These are phyloP conservation scores for Exserohilum turcica DNA, from an alignment of 2,329 filamentous ascomycete species.

Conservation along the genomic window DNA sequence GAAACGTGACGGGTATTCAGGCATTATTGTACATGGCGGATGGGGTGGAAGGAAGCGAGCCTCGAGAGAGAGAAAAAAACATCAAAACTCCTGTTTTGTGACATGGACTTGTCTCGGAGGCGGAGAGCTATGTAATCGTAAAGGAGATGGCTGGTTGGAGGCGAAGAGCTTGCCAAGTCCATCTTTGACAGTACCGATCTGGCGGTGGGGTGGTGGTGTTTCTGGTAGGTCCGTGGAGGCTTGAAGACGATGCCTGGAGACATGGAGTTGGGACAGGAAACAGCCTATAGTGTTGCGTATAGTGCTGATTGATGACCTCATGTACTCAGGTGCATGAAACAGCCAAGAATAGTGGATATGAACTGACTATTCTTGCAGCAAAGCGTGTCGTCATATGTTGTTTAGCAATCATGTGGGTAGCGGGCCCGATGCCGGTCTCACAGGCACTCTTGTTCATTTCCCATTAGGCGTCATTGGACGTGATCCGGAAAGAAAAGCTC, in stretches of 20 bases:
- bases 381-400: neutral
- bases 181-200: neutral
- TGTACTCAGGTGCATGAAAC: neutral
- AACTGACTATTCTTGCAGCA: neutral
- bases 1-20: too few relatives aligned
- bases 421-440: neutral
- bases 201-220: neutral
- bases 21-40: too few relatives aligned
- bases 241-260: neutral
- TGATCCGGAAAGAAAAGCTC: constrained; percentile 5
- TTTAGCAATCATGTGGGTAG: neutral
- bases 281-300: neutral
- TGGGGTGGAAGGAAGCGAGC: too few relatives aligned
- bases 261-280: neutral
- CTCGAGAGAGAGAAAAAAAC: too few relatives aligned
- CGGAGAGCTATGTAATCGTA: too few relatives aligned
- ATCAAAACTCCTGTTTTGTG: too few relatives aligned
- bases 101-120: too few relatives aligned
- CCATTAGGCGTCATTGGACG: constrained; percentile 7
- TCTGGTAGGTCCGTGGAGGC: neutral
- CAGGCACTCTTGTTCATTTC: neutral
- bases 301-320: neutral
- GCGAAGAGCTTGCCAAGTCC: neutral
- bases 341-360: neutral
- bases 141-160: too few relatives aligned